Conservation (phyloP, 202 grass and related monocot species). For the Brachypodium distachyon region DNA sequence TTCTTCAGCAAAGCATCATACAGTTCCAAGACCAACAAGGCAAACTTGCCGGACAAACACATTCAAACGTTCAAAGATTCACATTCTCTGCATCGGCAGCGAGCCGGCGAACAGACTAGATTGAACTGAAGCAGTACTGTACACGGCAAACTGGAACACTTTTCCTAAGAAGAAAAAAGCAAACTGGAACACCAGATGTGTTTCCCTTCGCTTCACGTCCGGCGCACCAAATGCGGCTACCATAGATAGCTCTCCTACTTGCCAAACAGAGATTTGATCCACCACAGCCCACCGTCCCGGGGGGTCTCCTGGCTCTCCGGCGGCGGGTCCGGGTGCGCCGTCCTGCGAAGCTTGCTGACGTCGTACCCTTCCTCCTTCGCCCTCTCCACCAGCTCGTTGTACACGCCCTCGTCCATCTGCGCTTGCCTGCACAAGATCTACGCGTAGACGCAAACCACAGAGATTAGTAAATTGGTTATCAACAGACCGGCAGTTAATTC, state of each 20-base stretch:
- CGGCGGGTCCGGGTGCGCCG: slow-evolving; percentile 58
- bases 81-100: neutral
- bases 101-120: neutral
- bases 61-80: neutral
- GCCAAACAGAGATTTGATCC: slow-evolving; percentile 81
- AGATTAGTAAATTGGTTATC: neutral
- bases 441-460: neutral
- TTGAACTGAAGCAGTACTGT: neutral
- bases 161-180: too few relatives aligned
- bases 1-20: neutral
- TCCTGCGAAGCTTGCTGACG: slow-evolving; percentile 64
- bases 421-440: slow-evolving; percentile 81
- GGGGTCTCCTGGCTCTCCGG: slow-evolving; percentile 43
- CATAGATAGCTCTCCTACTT: slow-evolving; percentile 22
- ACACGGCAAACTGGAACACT: neutral
- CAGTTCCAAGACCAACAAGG: neutral
- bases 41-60: neutral
- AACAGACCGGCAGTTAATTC: neutral
- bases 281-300: slow-evolving; percentile 58
- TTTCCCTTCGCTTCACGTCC: neutral
- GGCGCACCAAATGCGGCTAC: too few relatives aligned
- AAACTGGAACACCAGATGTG: neutral
- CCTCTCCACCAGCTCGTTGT: slow-evolving; percentile 55
- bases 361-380: slow-evolving; percentile 78
- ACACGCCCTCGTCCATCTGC: slow-evolving; percentile 74